A percentile compares a stretch with the other conserved stretches of the same genome.
Evolutionary conservation across 352 stramenopile genomes (phyloP).

Genomic region (Phytopythium ostracodes): DNA sequence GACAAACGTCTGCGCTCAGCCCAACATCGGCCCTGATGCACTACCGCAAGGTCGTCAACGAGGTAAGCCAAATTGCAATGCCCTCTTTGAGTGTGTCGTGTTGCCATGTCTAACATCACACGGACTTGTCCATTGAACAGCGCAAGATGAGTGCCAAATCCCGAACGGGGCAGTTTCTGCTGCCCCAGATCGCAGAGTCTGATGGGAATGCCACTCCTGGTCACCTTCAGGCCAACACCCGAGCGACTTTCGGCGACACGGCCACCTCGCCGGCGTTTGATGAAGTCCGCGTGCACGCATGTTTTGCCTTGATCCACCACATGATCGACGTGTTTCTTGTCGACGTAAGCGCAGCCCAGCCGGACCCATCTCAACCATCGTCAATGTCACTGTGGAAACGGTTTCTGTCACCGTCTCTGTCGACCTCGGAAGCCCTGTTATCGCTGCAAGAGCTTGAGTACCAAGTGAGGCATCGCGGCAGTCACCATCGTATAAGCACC

Average conservation of each 20-base stretch:
- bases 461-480: conserved; percentile 48
- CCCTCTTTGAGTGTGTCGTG: not conserved
- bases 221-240: not conserved
- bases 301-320: conserved; percentile 41
- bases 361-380: conserved; percentile 4
- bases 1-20: conserved; percentile 16
- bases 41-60: conserved; percentile 40
- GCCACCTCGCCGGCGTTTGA: conserved; percentile 18
- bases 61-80: conserved; percentile 15
- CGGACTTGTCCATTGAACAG: not conserved
- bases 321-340: conserved; percentile 61
- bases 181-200: not conserved
- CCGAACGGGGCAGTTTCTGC: not conserved
- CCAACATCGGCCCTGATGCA: conserved; percentile 41
- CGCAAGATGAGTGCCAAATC: not conserved
- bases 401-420: conserved; percentile 51
- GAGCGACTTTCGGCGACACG: not conserved
- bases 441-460: conserved; percentile 54
- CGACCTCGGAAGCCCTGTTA: conserved; percentile 27
- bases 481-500: conserved; percentile 29
- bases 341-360: conserved; percentile 1
- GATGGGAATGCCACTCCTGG: not conserved
- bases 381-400: conserved; percentile 22
- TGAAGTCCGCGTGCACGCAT: conserved; percentile 55
- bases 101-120: not conserved